Conservation (phyloP, 805 yeast genomes). For the Lipomyces sp. region DNA sequence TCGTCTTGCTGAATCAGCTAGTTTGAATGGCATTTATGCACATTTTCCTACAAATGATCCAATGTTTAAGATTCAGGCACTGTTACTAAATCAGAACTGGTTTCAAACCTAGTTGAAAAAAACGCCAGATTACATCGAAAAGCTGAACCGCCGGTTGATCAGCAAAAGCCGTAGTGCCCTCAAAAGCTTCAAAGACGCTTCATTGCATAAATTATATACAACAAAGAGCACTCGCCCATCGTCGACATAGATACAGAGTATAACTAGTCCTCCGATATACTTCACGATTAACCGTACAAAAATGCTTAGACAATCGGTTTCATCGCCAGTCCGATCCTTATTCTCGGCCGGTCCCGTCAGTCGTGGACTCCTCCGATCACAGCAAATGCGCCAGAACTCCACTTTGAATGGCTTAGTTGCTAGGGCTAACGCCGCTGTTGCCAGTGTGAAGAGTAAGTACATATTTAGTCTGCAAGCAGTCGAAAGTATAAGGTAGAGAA, state of each 20-base stretch:
- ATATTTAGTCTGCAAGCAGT: neutral
- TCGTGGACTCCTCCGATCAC: slow-evolving; percentile 24
- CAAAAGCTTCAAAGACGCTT: neutral
- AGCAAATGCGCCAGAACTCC: slow-evolving; percentile 31
- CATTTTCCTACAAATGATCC: neutral
- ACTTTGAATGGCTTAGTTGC: slow-evolving; percentile 82
- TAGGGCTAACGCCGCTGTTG: slow-evolving; percentile 92
- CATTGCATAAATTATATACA: neutral
- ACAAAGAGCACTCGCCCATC: neutral
- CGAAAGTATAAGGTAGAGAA: neutral
- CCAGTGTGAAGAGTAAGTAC: slow-evolving; percentile 53
- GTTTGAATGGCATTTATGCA: neutral
- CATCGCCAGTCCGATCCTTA: slow-evolving; percentile 29
- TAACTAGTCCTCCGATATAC: neutral
- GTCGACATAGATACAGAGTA: neutral
- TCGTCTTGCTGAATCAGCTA: neutral
- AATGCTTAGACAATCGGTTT: slow-evolving; percentile 29
- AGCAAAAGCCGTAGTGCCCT: neutral
- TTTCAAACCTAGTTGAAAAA: neutral
- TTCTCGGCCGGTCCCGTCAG: slow-evolving; percentile 24
- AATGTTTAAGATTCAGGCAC: neutral
- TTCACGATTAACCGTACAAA: neutral
- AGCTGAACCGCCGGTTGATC: neutral
- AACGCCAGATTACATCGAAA: neutral
- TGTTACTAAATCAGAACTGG: neutral